Evolutionary conservation across 1,139 yeast genomes (phyloP), one percentile per base, ranked within the genome.

Genomic region (Suhomyces chickasaworum): DNA sequence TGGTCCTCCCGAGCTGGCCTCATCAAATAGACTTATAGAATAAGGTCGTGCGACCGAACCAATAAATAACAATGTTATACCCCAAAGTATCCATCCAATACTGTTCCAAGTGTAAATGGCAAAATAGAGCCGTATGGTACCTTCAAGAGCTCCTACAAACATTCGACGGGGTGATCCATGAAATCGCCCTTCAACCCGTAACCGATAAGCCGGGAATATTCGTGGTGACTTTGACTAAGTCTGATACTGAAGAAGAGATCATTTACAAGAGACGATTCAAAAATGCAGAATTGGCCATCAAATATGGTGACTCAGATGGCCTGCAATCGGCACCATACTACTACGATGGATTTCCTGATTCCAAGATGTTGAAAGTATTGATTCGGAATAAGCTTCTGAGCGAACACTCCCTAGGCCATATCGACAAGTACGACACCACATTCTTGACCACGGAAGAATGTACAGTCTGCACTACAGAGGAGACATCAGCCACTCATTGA

Each of bases 71-170:
- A 15, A 37, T 17, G 32, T 9, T 12, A 9, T 37, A 37, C 40
- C 74, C 75, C 38, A 63, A 62, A 48, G 64, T 73, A 7, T 56
- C 64, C 4, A 74, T 75, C 13, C 72, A 68, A 49, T 75, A 66
- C 54, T 75, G 80, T 45, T 65, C 71, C 46, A 66, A 66, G 51
- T 75, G 80, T 56, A 75, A 75, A 53, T 75, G 80, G 80, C 78
- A 73, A 44, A 69, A 72, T 50, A 58, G 80, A 9, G 80, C 78
- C 3, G 62, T 73, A 2, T 75, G 80, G 80, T 75, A 75, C 49
- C 48, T 71, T 29, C 77, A 71, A 49, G 80, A 75, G 51, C 54
- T 75, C 1, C 56, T 75, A 4, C 77, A 72, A 57, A 75, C 80
- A 0, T 75, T 75, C 52, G 69, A 69, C 35, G 71, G 67, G 7